Evolutionary conservation across 2,329 filamentous ascomycete genomes (phyloP).

Genomic region (Setomelanomma holmii): DNA sequence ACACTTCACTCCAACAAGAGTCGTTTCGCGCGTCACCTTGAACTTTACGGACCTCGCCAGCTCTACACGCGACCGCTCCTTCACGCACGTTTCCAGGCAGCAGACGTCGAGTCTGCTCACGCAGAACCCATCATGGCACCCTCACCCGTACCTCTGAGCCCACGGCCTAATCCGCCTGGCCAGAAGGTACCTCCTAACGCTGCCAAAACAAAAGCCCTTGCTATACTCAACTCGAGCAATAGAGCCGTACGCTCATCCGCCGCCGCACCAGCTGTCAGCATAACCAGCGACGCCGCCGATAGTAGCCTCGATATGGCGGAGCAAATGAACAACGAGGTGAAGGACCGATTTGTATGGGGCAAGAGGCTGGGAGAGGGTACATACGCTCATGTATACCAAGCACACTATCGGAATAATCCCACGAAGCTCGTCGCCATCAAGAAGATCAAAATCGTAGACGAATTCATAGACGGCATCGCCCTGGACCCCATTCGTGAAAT

Average conservation of each 20-base stretch:
- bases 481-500: slow-evolving; percentile 96
- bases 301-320: slow-evolving; percentile 51
- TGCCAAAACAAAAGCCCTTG: slow-evolving; percentile 42
- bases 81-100: neutral
- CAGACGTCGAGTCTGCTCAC: neutral
- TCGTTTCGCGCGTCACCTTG: slow-evolving; percentile 7
- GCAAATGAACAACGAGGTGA: slow-evolving; percentile 60
- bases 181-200: slow-evolving; percentile 12
- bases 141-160: slow-evolving; percentile 37
- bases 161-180: slow-evolving; percentile 34
- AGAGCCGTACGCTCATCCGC: slow-evolving; percentile 20
- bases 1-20: no score
- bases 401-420: slow-evolving; percentile 76
- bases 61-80: neutral
- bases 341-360: slow-evolving; percentile 89
- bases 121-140: slow-evolving; percentile 24
- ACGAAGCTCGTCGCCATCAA: slow-evolving; percentile 85
- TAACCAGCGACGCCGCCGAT: slow-evolving; percentile 24
- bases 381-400: slow-evolving; percentile 94
- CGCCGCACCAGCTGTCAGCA: slow-evolving; percentile 13
- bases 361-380: slow-evolving; percentile 95
- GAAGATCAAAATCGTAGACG: slow-evolving; percentile 86
- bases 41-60: neutral
- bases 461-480: slow-evolving; percentile 88
- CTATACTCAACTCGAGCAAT: slow-evolving; percentile 36